phyloP scores from a whole-genome alignment of 2,329 filamentous ascomycete species.

The Lojkania enalia region DNA sequence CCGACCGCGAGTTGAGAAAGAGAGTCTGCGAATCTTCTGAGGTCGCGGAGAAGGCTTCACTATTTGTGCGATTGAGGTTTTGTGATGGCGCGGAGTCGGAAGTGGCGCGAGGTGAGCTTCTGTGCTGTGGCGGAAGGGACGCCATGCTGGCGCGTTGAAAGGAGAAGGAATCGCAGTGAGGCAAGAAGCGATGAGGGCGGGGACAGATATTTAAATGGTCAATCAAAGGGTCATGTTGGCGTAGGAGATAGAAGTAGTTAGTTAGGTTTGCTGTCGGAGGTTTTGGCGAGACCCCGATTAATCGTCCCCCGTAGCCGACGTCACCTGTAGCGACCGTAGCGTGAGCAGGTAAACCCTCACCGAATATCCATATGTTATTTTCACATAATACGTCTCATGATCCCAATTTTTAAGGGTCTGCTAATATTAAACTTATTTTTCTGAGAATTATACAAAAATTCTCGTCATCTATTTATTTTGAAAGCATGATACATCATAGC shows the following conservation, averaged over 20 bases:
- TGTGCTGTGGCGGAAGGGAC: constrained; percentile 47
- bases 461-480: too few relatives aligned
- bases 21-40: constrained; percentile 53
- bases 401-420: too few relatives aligned
- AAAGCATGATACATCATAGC: too few relatives aligned
- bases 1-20: constrained; percentile 44
- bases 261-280: background rate
- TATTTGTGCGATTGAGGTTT: constrained; percentile 33
- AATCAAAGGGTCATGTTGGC: constrained; percentile 1
- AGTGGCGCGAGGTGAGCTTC: constrained; percentile 27
- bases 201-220: background rate
- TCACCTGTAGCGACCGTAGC: too few relatives aligned
- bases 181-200: background rate
- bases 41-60: constrained; percentile 36
- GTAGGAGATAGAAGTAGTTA: background rate
- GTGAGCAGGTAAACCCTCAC: too few relatives aligned
- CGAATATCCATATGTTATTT: too few relatives aligned
- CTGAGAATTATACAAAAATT: too few relatives aligned
- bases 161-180: background rate
- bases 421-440: too few relatives aligned
- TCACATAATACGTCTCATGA: too few relatives aligned
- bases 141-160: constrained; percentile 38
- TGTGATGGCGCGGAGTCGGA: constrained; percentile 22
- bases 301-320: background rate
- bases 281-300: too few relatives aligned